A percentile compares a stretch with the other conserved stretches of the same genome.
phyloP scores from a whole-genome alignment of 2,329 filamentous ascomycete genomes.

The Trichoderma simmonsii region DNA sequence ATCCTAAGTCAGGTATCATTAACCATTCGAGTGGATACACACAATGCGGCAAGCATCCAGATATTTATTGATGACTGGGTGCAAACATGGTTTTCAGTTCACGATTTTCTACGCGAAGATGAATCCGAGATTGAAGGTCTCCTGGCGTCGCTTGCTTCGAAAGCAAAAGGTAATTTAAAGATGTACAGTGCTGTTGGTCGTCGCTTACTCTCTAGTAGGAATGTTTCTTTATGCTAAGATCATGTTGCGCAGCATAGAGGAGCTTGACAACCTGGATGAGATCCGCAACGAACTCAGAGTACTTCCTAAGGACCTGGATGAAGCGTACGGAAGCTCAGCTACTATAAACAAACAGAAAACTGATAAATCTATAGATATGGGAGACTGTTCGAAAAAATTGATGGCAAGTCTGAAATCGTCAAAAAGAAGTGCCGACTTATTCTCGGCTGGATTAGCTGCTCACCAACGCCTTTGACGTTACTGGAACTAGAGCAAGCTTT shows the following conservation, averaged over 20 bases:
- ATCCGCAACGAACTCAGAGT: neutral
- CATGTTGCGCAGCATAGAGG: neutral
- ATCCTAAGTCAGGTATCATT: neutral
- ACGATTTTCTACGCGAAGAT: neutral
- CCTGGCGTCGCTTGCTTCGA: neutral
- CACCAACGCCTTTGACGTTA: neutral
- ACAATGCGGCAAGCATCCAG: neutral
- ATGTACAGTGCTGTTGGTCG: too few species aligned
- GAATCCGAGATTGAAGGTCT: neutral
- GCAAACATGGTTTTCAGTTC: neutral
- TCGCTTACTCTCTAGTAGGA: neutral
- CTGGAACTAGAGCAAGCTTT: neutral
- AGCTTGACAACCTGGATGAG: neutral
- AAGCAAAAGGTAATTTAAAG: too few species aligned
- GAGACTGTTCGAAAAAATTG: neutral
- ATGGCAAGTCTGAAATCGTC: neutral
- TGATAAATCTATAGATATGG: neutral
- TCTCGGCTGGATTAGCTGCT: neutral
- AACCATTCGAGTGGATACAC: neutral
- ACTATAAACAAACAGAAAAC: neutral
- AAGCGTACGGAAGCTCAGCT: neutral
- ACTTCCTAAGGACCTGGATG: neutral
- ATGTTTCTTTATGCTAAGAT: neutral
- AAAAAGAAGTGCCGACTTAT: neutral
- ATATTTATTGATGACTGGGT: neutral